Percentiles rank a stretch among this genome's conserved stretches.
phyloP scores from a whole-genome alignment of 345 rosid species.

The Populus davidiana region DNA sequence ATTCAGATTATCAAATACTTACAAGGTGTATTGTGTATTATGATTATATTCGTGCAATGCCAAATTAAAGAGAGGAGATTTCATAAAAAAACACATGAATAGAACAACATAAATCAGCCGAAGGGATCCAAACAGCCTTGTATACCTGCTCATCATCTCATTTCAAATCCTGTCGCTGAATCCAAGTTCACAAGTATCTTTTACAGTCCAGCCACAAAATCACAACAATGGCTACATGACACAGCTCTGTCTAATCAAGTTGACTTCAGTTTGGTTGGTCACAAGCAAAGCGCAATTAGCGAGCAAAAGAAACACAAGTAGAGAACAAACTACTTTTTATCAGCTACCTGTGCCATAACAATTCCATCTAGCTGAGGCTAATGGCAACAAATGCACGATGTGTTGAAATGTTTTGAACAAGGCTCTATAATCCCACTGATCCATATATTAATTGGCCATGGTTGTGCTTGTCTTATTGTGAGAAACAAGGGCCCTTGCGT shows the following conservation, averaged over 20 bases:
- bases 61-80: constrained; percentile 4
- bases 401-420: too few relatives aligned
- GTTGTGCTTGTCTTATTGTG: constrained; percentile 25
- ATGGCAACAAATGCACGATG: neutral
- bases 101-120: constrained; percentile 12
- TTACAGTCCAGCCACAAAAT: constrained; percentile 1
- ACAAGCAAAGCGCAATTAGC: constrained; percentile 1
- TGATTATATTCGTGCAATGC: neutral
- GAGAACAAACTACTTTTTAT: constrained; percentile 21
- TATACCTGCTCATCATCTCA: neutral
- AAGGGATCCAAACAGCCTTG: neutral
- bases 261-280: constrained; percentile 6
- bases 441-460: constrained; percentile 1
- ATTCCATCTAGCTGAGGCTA: constrained; percentile 17
- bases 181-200: neutral
- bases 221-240: constrained; percentile 13
- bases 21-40: neutral
- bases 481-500: neutral
- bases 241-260: constrained; percentile 18
- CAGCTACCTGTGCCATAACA: constrained; percentile 21
- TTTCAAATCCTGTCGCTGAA: constrained; percentile 1
- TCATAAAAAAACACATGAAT: constrained; percentile 19
- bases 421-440: constrained; percentile 3
- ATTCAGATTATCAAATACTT: too few relatives aligned
- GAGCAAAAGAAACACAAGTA: constrained; percentile 3